Conservation (phyloP, 2,329 filamentous ascomycete genomes). For the Aplosporella prunicola region DNA sequence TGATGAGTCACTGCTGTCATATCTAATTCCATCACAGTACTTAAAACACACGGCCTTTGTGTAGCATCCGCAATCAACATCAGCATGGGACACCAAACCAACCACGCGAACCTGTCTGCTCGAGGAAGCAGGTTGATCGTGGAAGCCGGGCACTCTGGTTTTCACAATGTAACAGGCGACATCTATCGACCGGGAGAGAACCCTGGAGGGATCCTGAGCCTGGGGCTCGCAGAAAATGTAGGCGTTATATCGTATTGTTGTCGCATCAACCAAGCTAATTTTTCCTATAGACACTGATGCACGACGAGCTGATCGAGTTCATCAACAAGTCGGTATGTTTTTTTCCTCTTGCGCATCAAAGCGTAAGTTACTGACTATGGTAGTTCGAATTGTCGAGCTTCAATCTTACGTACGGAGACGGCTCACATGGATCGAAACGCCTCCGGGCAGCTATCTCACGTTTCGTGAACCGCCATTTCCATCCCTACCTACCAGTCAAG, state of each 20-base stretch:
- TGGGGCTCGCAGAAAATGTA: conserved; percentile 45
- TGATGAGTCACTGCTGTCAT: conserved; percentile 1
- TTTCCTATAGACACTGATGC: conserved; percentile 33
- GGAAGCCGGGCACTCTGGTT: not conserved
- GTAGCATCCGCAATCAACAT: not conserved
- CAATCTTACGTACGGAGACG: conserved; percentile 35
- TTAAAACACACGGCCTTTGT: not conserved
- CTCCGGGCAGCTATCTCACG: conserved; percentile 32
- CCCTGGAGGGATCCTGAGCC: conserved; percentile 38
- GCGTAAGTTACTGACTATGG: not conserved
- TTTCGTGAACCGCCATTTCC: conserved; percentile 35
- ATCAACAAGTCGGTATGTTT: conserved; percentile 31
- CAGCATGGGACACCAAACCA: not conserved
- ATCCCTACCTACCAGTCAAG: conserved; percentile 25
- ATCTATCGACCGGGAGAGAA: conserved; percentile 35
- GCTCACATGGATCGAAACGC: conserved; percentile 28
- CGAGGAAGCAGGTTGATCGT: not conserved
- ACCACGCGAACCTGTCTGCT: not conserved
- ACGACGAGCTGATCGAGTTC: conserved; percentile 34
- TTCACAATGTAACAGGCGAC: conserved; percentile 33
- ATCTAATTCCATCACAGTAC: not conserved
- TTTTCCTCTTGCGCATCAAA: not conserved
- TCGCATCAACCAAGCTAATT: not conserved
- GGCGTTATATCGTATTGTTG: not conserved
- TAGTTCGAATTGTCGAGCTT: conserved; percentile 1